Conservation (phyloP, 176 grass and related monocot species). For the Oryza meyeriana region DNA sequence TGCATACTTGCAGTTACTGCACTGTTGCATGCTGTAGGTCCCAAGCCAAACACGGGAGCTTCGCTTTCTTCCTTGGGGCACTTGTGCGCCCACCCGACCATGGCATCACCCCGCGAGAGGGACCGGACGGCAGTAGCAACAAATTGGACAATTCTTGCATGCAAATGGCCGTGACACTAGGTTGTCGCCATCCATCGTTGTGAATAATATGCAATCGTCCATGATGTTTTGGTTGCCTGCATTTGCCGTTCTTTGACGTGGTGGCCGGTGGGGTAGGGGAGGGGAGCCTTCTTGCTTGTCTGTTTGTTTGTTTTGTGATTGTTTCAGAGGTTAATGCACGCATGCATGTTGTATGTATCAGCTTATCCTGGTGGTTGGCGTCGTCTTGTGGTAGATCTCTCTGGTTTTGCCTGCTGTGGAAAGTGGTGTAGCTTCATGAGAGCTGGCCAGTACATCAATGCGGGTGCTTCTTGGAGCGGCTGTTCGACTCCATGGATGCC, state of each 20-base stretch:
- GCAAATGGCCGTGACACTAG: background rate
- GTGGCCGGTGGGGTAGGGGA: background rate
- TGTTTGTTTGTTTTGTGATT: background rate
- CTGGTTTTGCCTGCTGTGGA: background rate
- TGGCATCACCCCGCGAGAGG: conserved; percentile 43
- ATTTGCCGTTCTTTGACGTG: background rate
- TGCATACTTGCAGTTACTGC: background rate
- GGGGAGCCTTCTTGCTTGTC: background rate
- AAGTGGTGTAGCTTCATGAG: conserved; percentile 13
- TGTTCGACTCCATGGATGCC: conserved; percentile 42
- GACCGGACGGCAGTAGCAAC: conserved; percentile 34
- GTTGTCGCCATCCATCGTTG: conserved; percentile 3
- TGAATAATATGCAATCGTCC: background rate
- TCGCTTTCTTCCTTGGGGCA: background rate
- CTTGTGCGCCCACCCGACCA: conserved; percentile 36
- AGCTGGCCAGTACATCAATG: conserved; percentile 32
- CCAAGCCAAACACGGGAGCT: background rate
- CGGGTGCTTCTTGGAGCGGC: conserved; percentile 19
- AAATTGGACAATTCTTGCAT: conserved; percentile 3
- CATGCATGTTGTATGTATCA: background rate
- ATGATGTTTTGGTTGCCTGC: conserved; percentile 1
- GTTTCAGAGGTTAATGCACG: background rate
- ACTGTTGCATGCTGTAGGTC: background rate
- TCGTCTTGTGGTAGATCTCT: conserved; percentile 32
- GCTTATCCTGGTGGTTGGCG: conserved; percentile 38